Base-by-base conservation (phyloP, 2,329 filamentous ascomycete species). In the Orbilia blumenaviensis region DNA sequence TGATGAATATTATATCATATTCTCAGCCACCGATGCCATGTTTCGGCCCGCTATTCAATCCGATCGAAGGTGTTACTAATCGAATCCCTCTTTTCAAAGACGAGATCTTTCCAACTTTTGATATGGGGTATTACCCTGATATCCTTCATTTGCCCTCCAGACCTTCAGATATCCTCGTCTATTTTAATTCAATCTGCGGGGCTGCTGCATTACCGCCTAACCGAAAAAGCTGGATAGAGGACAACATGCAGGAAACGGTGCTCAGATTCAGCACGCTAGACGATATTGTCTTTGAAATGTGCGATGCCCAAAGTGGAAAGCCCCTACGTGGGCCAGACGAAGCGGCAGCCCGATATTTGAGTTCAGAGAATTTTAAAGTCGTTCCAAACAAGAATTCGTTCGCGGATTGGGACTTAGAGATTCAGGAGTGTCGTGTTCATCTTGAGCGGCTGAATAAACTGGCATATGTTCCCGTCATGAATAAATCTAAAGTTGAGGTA, bases 231-330 rank as follows among this genome's bases (percentile, higher is more conserved):
- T 52, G 46, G 63, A 64, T 76, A 14, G 36, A 50, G 12, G 64
- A 69, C 12, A 69, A 44, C n/a, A 16, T 56, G 3, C 5, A 21
- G 10, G 38, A 32, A 2, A 61, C 63, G 0, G 32, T 21, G 2
- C 4, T 32, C 4, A 27, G 18, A 16, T 50, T 60, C 16, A 41
- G 67, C 25, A n/a, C 4, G 8, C 63, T 76, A 3, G 72, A 76
- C 29, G 64, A 76, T 8, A 32, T 4, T 5, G 60, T 76, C 12
- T 76, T 76, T 12, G 38, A 76, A 23, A 76, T 76, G 72, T 68
- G 48, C 42, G 72, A 76, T 3, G 46, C 58, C 6, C 27, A 69
- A 1, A 69, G 48, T 21, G 7, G 46, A 3, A 52, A 64, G 16
- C 46, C 27, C 1, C 56, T 76, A 0, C n/a, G 46, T 27, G 48